phyloP scores from a whole-genome alignment of 768 basidiomycete genomes.

The Auriscalpium vulgare region DNA sequence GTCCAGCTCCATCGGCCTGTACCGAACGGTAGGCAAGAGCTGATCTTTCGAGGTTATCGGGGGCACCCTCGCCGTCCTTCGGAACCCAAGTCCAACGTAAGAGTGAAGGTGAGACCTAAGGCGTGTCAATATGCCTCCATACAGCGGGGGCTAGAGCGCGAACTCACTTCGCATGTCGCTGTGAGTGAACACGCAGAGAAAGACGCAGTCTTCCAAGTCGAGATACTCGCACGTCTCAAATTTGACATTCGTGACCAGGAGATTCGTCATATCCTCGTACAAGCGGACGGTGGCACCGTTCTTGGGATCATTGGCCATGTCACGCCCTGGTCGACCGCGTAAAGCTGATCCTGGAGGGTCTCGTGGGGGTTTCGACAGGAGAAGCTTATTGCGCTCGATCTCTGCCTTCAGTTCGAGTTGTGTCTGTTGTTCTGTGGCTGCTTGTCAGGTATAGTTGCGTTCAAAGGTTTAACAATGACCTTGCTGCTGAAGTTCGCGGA shows the following conservation, averaged over 20 bases:
- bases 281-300: slow-evolving; percentile 55
- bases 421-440: slow-evolving; percentile 39
- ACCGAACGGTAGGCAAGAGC: slow-evolving; percentile 44
- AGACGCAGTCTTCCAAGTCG: slow-evolving; percentile 49
- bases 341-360: slow-evolving; percentile 30
- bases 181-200: slow-evolving; percentile 61
- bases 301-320: slow-evolving; percentile 44
- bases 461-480: slow-evolving; percentile 31
- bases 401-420: slow-evolving; percentile 53
- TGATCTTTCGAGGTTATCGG: slow-evolving; percentile 30
- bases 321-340: slow-evolving; percentile 27
- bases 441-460: slow-evolving; percentile 1
- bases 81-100: slow-evolving; percentile 3
- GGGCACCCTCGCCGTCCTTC: slow-evolving; percentile 20
- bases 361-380: slow-evolving; percentile 32
- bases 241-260: slow-evolving; percentile 62
- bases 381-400: slow-evolving; percentile 43
- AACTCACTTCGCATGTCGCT: slow-evolving; percentile 13
- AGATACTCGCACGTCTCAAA: slow-evolving; percentile 30
- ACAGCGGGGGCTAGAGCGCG: neutral
- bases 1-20: slow-evolving; percentile 56
- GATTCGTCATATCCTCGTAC: slow-evolving; percentile 83
- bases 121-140: neutral
- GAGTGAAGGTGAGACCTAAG: slow-evolving; percentile 38
- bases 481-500: slow-evolving; percentile 37